Evolutionary conservation across 2,329 filamentous ascomycete genomes (phyloP).

Genomic region (Stemphylium lycopersici): DNA sequence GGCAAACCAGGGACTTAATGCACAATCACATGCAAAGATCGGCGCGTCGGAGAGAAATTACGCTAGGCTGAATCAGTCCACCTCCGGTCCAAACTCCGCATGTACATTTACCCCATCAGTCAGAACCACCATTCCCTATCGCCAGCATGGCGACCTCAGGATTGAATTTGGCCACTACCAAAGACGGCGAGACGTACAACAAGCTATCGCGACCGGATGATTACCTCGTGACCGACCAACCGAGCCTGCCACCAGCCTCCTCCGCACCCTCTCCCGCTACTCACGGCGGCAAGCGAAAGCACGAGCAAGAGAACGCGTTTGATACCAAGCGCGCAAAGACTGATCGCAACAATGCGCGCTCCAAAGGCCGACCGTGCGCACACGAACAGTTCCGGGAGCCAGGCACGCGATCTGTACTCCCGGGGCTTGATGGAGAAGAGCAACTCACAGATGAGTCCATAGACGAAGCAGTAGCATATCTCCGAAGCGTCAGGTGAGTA

Average conservation of each 20-base stretch:
- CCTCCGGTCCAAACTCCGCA: conserved; percentile 14
- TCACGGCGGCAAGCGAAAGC: conserved; percentile 31
- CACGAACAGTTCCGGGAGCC: conserved; percentile 19
- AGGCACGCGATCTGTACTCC: conserved; percentile 41
- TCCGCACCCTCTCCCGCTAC: background rate
- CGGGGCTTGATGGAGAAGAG: conserved; percentile 37
- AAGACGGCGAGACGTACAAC: conserved; percentile 46
- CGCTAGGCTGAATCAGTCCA: conserved; percentile 8
- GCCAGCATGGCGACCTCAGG: conserved; percentile 32
- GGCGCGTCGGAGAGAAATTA: background rate
- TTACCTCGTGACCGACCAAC: conserved; percentile 23
- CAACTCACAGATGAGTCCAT: conserved; percentile 33
- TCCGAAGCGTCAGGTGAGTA: conserved; percentile 43
- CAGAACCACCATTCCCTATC: background rate
- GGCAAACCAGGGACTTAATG: background rate
- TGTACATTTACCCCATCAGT: background rate
- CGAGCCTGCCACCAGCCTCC: conserved; percentile 11
- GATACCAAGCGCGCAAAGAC: conserved; percentile 25
- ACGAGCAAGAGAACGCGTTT: conserved; percentile 19
- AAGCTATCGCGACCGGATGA: conserved; percentile 45
- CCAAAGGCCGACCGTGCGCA: conserved; percentile 8
- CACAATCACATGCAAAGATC: background rate
- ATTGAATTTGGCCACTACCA: conserved; percentile 39
- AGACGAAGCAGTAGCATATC: conserved; percentile 42
- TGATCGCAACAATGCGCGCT: conserved; percentile 2